Conservation (phyloP, 78 protist species). For the Guillardia theta region DNA sequence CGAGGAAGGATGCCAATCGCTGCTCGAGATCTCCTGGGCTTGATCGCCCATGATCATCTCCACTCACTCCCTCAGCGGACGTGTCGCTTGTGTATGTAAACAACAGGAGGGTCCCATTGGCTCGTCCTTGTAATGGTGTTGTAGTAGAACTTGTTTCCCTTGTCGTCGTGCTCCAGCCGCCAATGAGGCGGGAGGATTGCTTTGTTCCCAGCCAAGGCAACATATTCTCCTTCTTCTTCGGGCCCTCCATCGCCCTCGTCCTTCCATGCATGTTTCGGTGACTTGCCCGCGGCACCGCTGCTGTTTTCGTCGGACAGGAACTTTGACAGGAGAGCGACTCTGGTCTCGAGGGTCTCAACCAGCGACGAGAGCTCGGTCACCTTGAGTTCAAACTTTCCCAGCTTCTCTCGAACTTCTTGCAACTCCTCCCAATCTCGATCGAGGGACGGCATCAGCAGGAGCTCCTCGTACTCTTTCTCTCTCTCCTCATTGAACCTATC, state of each 20-base stretch:
- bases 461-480: neutral
- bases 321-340: too few species aligned
- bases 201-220: neutral
- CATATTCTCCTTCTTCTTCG: neutral
- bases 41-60: too few species aligned
- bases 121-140: neutral
- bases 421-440: neutral
- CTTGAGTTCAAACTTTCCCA: neutral
- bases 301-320: too few species aligned
- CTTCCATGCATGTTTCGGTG: neutral
- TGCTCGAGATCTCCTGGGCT: too few species aligned
- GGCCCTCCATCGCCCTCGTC: neutral
- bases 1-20: too few species aligned
- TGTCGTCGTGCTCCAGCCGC: neutral
- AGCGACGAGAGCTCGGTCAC: neutral
- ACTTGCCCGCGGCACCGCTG: too few species aligned
- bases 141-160: neutral
- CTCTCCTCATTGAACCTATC: neutral
- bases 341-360: too few species aligned
- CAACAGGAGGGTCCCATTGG: neutral
- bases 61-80: too few species aligned
- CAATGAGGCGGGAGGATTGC: neutral
- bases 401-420: neutral
- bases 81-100: too few species aligned
- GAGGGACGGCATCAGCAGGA: neutral